Percentiles rank a stretch among this genome's conserved stretches.
These are phyloP conservation scores for Penicillium corylophilum DNA, from an alignment of 2,329 filamentous ascomycete species.

Conservation along the genomic window DNA sequence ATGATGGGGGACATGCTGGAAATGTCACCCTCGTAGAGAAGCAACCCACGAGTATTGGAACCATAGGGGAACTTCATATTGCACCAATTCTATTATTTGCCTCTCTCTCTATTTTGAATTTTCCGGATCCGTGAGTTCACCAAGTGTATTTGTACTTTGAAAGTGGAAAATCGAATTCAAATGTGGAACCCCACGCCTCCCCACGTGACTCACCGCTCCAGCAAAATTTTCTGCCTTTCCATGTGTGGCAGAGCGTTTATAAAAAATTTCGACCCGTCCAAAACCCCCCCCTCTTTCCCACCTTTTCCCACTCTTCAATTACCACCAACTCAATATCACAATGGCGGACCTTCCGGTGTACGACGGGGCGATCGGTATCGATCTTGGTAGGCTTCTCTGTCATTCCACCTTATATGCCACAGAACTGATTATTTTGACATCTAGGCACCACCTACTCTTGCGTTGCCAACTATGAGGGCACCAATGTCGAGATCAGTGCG, in stretches of 20 bases:
- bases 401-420: neutral
- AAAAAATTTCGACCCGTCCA: conserved; percentile 26
- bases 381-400: conserved; percentile 76
- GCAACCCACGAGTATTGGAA: neutral
- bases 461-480: conserved; percentile 98
- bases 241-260: conserved; percentile 27
- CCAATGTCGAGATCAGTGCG: conserved; percentile 97
- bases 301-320: conserved; percentile 22
- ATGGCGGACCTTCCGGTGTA: conserved; percentile 59
- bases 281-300: conserved; percentile 23
- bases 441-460: conserved; percentile 99
- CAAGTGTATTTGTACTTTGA: neutral
- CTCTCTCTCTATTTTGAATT: neutral
- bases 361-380: conserved; percentile 99
- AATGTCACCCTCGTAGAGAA: neutral
- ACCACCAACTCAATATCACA: conserved; percentile 20
- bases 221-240: conserved; percentile 25
- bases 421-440: conserved; percentile 25
- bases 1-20: conserved; percentile 13
- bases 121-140: neutral
- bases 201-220: conserved; percentile 26
- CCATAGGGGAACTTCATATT: neutral
- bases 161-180: neutral
- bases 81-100: neutral
- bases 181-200: conserved; percentile 1